Base-by-base conservation (phyloP, 352 stramenopile species). In the Globisporangium polare region DNA sequence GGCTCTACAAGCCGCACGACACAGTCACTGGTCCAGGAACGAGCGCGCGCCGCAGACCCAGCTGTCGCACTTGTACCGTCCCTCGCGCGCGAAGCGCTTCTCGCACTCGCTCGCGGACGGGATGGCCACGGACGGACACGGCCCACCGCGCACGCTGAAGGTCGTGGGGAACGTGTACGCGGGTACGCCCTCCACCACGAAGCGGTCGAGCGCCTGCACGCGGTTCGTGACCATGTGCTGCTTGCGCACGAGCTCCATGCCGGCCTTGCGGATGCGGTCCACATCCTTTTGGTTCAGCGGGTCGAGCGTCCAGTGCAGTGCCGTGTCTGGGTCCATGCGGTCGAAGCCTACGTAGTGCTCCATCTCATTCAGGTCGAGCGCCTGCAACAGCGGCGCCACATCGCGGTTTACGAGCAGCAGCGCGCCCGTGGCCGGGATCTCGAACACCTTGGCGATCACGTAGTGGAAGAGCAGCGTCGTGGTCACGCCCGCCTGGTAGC, bases 391-490 rank as follows among this genome's bases (percentile, higher is more conserved):
- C 26, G 73, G 77, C 10, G 58, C 67, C 31, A 86, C 69, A 46
- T 94, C 82, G 39, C 70, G 69, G 60, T 92, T 92, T 27, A 94
- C 67, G 15, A 82, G 70, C 24, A 94, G 51, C 20, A 94, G 66
- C 41, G 82, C 66, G 2, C 84, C 84, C 0, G 78, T 90, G 6
- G 82, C 76, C 17, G 84, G 78, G 66, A 94, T 94, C 73, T 92
- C 80, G 46, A 94, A 92, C 29, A 92, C 65, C 71, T 90, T 90
- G 29, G 84, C 77, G 35, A 92, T 80, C 15, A 94, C 66, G 39
- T 88, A 94, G 65, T 90, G 77, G 62, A 89, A 84, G 54, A 89
- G 79, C 58, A 87, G 67, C 26, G 82, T 90, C 24, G 80, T 90
- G 1, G 84, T 92, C 56, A 94, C 80, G 15, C 65, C 78, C 0